phyloP scores from a whole-genome alignment of 768 basidiomycete species.

The Steccherinum ochraceum region DNA sequence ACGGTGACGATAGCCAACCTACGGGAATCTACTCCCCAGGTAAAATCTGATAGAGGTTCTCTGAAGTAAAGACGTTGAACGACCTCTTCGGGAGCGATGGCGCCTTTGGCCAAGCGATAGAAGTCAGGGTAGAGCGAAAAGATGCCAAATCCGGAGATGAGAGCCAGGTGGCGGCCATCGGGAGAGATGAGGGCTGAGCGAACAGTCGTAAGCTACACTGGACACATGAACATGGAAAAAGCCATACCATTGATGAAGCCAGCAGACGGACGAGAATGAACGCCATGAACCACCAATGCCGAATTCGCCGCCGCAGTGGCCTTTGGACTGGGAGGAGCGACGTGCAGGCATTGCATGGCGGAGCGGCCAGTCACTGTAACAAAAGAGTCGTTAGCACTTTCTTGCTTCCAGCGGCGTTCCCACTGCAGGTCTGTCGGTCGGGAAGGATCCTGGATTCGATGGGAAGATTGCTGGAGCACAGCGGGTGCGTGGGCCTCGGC shows the following conservation, averaged over 20 bases:
- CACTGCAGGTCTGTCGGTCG: background rate
- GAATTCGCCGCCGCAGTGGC: constrained; percentile 1
- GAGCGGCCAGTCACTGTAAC: constrained; percentile 6
- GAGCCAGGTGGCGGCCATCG: constrained; percentile 17
- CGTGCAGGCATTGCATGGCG: constrained; percentile 9
- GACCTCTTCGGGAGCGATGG: constrained; percentile 5
- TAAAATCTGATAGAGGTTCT: constrained; percentile 13
- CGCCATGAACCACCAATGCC: constrained; percentile 6
- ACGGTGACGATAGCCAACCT: constrained; percentile 15
- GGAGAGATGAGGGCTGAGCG: constrained; percentile 17
- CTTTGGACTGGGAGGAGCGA: constrained; percentile 5
- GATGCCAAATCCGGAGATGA: constrained; percentile 13
- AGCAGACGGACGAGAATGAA: background rate
- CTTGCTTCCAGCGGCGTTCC: background rate
- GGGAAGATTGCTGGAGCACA: background rate
- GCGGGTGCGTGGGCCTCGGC: constrained; percentile 1
- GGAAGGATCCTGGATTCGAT: background rate
- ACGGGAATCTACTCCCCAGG: constrained; percentile 13
- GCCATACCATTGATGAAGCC: constrained; percentile 10
- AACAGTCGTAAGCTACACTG: background rate
- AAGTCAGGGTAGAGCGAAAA: constrained; percentile 17
- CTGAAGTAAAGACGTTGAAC: constrained; percentile 12
- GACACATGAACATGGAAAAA: constrained; percentile 1
- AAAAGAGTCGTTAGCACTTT: background rate
- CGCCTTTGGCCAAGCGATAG: constrained; percentile 10